Evolutionary conservation across 1,284 basidiomycete genomes (phyloP), one percentile per base, ranked within the genome.

Genomic region (Leccinum solheimii): DNA sequence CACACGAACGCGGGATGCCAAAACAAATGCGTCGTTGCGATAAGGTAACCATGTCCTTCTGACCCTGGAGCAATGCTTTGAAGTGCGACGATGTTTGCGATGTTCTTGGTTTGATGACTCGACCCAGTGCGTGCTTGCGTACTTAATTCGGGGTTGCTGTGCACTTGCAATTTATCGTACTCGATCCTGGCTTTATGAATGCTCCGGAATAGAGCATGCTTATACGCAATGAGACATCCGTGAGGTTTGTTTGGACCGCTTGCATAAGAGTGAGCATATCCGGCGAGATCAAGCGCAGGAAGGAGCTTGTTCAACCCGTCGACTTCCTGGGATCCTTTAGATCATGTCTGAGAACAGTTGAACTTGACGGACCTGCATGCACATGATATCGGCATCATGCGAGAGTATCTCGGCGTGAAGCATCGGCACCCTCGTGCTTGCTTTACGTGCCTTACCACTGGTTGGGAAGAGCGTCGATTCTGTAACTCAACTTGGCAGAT

Each of bases 1-100:
- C 60, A 19, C 23, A 78, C 82, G 66, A 73, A 92, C 89, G 83
- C 86, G 7, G 95, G 95, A 75, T 97, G 95, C 96, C 96, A 98
- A 76, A 98, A 98, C 6, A 90, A 81, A 79, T 91, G 94, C 0
- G 93, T 94, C 0, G 95, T 97, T 2, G 86, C 93, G 5, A 95
- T 78, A 51, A 96, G 77, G 45, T 92, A 72, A 16, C 90, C 88
- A 21, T 77, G 72, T 7, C 74, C 70, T 11, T 74, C 69, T 40
- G 75, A 64, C 5, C 77, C 74, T 5, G 74, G 71, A 27, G 14
- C 59, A 19, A 62, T 43, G 56, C 78, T 78, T 66, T 81, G 77
- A 53, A 98, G 77, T 2, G 88, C 88, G 21, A 92, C 83, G 19
- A 97, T 75, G 52, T 87, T 82, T 1, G 84, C 92, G 58, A 97